Base-by-base conservation (phyloP, 2,329 filamentous ascomycete species). In the Incumbomyces lentus region DNA sequence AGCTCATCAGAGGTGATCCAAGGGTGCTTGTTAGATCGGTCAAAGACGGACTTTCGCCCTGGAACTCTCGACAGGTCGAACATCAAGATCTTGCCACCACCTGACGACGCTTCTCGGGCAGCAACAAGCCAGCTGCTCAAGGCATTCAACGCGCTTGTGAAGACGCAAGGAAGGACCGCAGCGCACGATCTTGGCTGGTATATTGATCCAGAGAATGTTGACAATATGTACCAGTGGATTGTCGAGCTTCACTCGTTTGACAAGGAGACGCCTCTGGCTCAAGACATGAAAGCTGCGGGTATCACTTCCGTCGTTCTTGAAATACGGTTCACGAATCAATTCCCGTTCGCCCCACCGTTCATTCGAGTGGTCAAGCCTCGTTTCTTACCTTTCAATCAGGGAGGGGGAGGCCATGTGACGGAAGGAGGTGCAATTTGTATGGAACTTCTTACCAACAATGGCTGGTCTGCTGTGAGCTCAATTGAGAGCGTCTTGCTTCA, bases 221-320 rank as follows among this genome's bases (percentile, higher is more conserved):
- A 68, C 17, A 93, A 89, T 58, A 72, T 88, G 51, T 95, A 92
- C 58, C 87, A 93, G 58, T 94, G 88, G 88, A 87, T 94, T 49
- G 80, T 93, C 5, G 85, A 95, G 62, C 69, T 95, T 1, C 89
- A 95, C 62, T 86, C 82, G 36, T 94, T 95, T 58, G 82, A 87
- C 18, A 53, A 67, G 0, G 61, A 67, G 1, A 70, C 92, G 0
- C 85, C 84, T 1, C 69, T 95, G 1, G 81, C 84, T 0, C 60
- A 74, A 44, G 88, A 95, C 59, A 86, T 95, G 78, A 78, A 81
- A 60, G 57, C 61, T 2, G 70, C 68, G 1, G 71, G 70, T 0
- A 55, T 83, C 47, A 75, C 71, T 17, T 88, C 84, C 58, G 69
- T 95, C 33, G 79, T 94, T 0, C 64, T 93, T 10, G 89, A 95